Evolutionary conservation across 2,329 filamentous ascomycete species (phyloP).

Genomic region (Fragosphaeria purpurea): DNA sequence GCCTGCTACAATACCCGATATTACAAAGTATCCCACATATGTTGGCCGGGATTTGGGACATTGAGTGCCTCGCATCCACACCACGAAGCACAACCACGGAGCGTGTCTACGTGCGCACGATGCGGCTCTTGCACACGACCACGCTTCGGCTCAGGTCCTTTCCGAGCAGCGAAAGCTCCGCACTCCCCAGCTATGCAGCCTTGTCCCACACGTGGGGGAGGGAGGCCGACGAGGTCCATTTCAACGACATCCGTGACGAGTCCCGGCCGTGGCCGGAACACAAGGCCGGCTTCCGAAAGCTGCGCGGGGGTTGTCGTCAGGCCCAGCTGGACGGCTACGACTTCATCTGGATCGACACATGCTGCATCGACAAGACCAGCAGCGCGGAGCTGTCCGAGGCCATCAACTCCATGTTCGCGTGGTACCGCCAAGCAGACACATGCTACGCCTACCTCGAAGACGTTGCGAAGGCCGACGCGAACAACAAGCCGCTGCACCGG

Average conservation of each 20-base stretch:
- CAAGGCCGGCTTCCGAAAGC: constrained; percentile 7
- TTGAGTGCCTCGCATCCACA: no score
- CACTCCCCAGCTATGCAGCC: constrained; percentile 8
- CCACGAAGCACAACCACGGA: no score
- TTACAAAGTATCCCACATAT: no score
- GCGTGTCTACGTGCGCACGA: no score
- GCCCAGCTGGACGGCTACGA: constrained; percentile 8
- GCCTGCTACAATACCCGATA: no score
- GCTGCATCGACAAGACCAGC: constrained; percentile 15
- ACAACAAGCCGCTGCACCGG: background rate
- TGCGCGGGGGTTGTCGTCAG: constrained; percentile 10
- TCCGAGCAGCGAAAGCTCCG: background rate
- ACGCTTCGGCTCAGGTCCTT: no score
- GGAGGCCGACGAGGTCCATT: constrained; percentile 5
- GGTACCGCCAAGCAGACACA: background rate
- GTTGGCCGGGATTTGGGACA: no score
- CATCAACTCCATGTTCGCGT: constrained; percentile 5
- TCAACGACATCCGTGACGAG: constrained; percentile 1
- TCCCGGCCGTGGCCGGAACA: background rate
- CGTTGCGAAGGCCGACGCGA: background rate
- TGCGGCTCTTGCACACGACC: no score
- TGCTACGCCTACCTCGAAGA: constrained; percentile 3
- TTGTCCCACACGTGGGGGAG: constrained; percentile 5
- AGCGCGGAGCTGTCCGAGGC: constrained; percentile 5
- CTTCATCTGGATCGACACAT: constrained; percentile 15